Conservation (phyloP, 345 rosid species). For the Populus simonii region DNA sequence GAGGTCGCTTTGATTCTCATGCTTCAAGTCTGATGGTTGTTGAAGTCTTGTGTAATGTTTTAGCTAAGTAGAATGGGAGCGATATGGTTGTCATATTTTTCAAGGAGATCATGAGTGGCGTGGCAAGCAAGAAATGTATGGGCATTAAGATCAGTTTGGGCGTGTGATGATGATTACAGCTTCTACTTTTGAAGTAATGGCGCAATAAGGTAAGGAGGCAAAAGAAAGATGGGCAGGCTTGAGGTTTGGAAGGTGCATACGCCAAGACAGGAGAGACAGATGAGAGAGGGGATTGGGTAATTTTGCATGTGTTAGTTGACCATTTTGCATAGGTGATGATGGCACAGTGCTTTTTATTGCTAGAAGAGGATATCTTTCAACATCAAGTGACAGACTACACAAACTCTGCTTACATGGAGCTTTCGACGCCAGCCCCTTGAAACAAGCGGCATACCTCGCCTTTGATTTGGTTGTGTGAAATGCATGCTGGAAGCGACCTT, state of each 20-base stretch:
- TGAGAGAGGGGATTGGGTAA: neutral
- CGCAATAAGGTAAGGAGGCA: neutral
- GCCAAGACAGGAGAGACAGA: neutral
- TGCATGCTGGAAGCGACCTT: neutral
- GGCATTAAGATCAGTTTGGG: neutral
- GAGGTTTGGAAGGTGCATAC: slow-evolving; percentile 1
- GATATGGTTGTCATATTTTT: neutral
- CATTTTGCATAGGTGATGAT: neutral
- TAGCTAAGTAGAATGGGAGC: neutral
- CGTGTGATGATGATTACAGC: slow-evolving; percentile 3
- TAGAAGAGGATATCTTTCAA: neutral
- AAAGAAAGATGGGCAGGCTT: neutral
- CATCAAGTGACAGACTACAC: too few species aligned
- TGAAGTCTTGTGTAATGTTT: neutral
- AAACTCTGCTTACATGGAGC: neutral
- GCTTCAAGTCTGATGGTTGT: slow-evolving; percentile 2
- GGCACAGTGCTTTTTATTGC: neutral
- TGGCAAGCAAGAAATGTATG: slow-evolving; percentile 45
- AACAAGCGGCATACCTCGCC: neutral
- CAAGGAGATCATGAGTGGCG: slow-evolving; percentile 23
- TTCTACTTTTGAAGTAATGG: neutral
- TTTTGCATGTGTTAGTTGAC: neutral
- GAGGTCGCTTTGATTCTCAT: slow-evolving; percentile 31
- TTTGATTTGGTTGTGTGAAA: neutral
- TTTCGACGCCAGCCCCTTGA: neutral